Percentiles rank a stretch among this genome's conserved stretches.
These are phyloP conservation scores for Debaryomyces nepalensis DNA, from an alignment of 1,139 yeast genomes.

Conservation along the genomic window DNA sequence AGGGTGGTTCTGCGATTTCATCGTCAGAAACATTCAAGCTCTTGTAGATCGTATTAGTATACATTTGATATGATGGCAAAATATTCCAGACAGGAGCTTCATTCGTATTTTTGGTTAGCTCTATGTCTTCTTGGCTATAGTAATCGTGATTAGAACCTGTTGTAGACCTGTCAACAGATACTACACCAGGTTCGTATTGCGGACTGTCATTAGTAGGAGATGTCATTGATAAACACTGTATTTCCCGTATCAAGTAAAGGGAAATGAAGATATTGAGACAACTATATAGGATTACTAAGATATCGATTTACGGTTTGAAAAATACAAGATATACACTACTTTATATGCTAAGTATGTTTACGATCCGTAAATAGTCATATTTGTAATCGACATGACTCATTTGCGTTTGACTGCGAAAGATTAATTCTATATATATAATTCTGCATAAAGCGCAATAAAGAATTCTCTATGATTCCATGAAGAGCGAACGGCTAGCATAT, in stretches of 20 bases:
- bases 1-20: constrained; percentile 15
- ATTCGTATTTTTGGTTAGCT: constrained; percentile 11
- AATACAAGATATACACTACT: not conserved
- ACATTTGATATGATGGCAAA: constrained; percentile 35
- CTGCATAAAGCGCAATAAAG: no score
- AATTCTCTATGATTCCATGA: no score
- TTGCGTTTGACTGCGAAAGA: not conserved
- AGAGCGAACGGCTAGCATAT: no score
- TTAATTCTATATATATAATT: no score
- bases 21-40: constrained; percentile 11
- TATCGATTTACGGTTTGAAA: no score
- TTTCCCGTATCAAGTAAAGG: no score
- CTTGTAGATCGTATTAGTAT: constrained; percentile 14
- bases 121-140: constrained; percentile 7
- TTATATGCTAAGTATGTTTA: not conserved
- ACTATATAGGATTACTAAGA: no score
- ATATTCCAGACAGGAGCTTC: constrained; percentile 33
- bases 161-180: not conserved
- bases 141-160: not conserved
- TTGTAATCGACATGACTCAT: constrained; percentile 10
- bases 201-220: not conserved
- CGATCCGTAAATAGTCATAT: not conserved
- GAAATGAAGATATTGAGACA: no score
- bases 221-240: not conserved
- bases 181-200: not conserved